Evolutionary conservation across 345 rosid species (phyloP), one percentile per base, ranked within the genome.

Genomic region (Rhizophora apiculata): DNA sequence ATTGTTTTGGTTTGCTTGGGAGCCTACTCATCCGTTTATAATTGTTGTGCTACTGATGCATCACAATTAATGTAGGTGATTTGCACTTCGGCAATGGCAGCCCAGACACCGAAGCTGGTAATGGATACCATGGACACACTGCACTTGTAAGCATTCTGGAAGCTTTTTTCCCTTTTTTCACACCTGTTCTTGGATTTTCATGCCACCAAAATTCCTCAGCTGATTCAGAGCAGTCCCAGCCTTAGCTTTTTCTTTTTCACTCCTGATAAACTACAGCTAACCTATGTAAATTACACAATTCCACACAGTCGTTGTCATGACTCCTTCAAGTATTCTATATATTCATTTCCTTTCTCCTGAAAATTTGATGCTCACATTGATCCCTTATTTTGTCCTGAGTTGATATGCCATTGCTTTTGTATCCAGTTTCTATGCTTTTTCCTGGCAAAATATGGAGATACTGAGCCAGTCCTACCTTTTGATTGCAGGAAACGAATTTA

Each of bases 401-500:
- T 21, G 19, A 62, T 11, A 3, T 21, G 51, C 2, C n/a, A 5
- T 36, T 6, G 1, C 22, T n/a, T 62, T 56, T 46, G 18, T 20
- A 52, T 65, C 30, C 53, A 62, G 15, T 56, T 48, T 43, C 39
- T 56, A 2, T 54, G 26, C 16, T 26, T 9, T 66, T 58, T 60
- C 9, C 62, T 22, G 52, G 10, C 19, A 61, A 8, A 27, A 64
- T 61, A 24, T 63, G 30, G 6, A 27, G 37, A 21, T 56, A 49
- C 29, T 79, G 46, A 81, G 65, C 64, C 69, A 43, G 37, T 71
- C 31, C 67, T 51, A 67, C 51, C 58, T 76, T 75, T 60, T 70
- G 57, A 58, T 77, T 76, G 74, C 88, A 89, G 97, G 96, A 86
- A 34, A 51, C 71, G 63, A 81, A 72, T 78, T 49, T 49, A 55